These are phyloP conservation scores for Angomonas deanei DNA, from an alignment of 208 protist species.

Conservation along the genomic window DNA sequence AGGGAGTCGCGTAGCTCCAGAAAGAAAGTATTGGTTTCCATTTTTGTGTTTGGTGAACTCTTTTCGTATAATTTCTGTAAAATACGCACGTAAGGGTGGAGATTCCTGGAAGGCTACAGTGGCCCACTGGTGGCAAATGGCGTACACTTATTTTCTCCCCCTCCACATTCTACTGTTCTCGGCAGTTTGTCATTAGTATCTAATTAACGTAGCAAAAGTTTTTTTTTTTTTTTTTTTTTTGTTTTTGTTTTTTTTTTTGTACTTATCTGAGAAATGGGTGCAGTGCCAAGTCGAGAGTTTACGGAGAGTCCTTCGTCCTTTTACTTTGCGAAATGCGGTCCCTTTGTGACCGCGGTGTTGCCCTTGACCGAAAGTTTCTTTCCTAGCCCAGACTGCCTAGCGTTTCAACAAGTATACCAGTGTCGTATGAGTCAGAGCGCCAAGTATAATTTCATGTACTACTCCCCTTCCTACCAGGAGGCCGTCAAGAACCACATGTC, in stretches of 20 bases:
- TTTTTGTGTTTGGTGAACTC: slow-evolving; percentile 1
- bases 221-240: slow-evolving; percentile 3
- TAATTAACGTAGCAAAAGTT: too few relatives aligned
- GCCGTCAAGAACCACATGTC: neutral
- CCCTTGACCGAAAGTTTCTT: slow-evolving; percentile 63
- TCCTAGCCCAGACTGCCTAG: slow-evolving; percentile 35
- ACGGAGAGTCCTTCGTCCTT: slow-evolving; percentile 40
- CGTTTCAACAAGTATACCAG: slow-evolving; percentile 48
- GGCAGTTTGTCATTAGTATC: too few relatives aligned
- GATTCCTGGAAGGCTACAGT: too few relatives aligned
- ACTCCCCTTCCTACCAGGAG: slow-evolving; percentile 9
- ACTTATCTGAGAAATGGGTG: slow-evolving; percentile 35
- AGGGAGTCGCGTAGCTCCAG: too few relatives aligned
- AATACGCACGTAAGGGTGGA: neutral
- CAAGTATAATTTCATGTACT: slow-evolving; percentile 56
- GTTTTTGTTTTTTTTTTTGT: too few relatives aligned
- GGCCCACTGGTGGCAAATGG: too few relatives aligned
- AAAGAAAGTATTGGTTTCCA: too few relatives aligned
- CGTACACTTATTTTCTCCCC: too few relatives aligned
- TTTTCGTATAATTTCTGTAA: slow-evolving; percentile 1
- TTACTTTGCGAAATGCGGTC: slow-evolving; percentile 36
- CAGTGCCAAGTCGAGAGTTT: slow-evolving; percentile 44
- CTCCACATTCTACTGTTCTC: too few relatives aligned
- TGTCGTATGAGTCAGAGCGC: slow-evolving; percentile 35
- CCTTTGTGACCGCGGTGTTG: slow-evolving; percentile 23